Evolutionary conservation across 1,284 basidiomycete genomes (phyloP), one percentile per base, ranked within the genome.

Genomic region (Wallemia ichthyophaga): DNA sequence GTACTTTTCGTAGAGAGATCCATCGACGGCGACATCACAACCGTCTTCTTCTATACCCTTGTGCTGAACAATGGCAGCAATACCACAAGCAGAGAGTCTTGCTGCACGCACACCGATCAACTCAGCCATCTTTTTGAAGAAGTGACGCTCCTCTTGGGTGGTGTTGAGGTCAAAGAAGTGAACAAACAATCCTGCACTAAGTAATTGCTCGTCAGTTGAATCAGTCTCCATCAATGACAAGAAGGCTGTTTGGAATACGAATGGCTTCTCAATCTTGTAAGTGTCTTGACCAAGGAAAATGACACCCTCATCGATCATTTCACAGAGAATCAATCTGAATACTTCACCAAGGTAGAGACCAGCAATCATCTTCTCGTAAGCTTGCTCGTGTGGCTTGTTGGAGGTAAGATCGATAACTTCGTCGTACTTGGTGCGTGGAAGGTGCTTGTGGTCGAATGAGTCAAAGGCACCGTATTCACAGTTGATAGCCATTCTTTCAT

Each of bases 391-490:
- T 1, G 89, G 88, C 73, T 98, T 98, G 76, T 96, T 96, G 2
- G 87, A 92, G 11, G 78, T 76, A 65, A 94, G 81, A 67, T 98
- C 92, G 27, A 98, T 91, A 65, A 80, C 81, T 62, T 79, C 74
- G 68, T 98, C 92, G 71, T 94, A 98, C 71, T 89, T 88, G 15
- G 89, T 95, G 62, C 92, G 75, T 1, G 89, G 70, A 31, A 71
- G 67, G 55, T 56, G 25, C 69, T 94, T 83, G 68, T 96, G 91
- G 64, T 83, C 79, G 66, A 89, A 89, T 23, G 89, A 94, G 72
- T 98, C 92, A 68, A 98, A 98, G 0, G 92, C 92, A 62, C 92
- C 91, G 84, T 89, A 70, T 63, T 92, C 87, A 70, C 87, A 92
- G 71, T 98, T 98, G 71, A 98, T 95, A 11, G 83, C 92, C 80